Conservation (phyloP, 176 grass and related monocot species). For the Alloteropsis semialata region DNA sequence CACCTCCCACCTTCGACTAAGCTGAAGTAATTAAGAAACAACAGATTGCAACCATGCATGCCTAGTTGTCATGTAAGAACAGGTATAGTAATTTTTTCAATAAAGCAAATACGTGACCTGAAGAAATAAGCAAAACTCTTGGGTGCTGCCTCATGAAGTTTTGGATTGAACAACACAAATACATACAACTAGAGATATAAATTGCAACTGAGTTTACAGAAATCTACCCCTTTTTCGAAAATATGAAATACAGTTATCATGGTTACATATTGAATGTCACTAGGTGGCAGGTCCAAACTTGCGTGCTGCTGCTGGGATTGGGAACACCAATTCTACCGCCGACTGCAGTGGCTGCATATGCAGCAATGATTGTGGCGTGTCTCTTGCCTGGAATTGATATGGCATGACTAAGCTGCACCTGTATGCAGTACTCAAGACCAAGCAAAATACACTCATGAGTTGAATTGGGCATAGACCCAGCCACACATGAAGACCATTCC, state of each 20-base stretch:
- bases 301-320: constrained; percentile 21
- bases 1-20: constrained; percentile 16
- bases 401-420: constrained; percentile 21
- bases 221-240: not conserved
- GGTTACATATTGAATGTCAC: not conserved
- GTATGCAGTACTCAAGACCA: constrained; percentile 1
- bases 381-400: constrained; percentile 33
- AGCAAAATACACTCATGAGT: constrained; percentile 40
- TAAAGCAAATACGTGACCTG: not conserved
- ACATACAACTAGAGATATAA: not conserved
- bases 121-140: not conserved
- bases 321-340: constrained; percentile 30
- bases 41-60: not conserved
- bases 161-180: not conserved
- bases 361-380: constrained; percentile 35
- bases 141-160: not conserved
- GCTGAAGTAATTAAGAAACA: constrained; percentile 22
- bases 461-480: constrained; percentile 39
- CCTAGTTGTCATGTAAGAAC: not conserved
- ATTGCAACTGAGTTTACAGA: not conserved
- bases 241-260: not conserved
- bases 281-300: not conserved
- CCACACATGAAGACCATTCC: constrained; percentile 43
- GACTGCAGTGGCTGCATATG: constrained; percentile 35
- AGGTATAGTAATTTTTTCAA: not conserved